Conservation (phyloP, 2,329 filamentous ascomycete species). For the Calonectria multiphialidica region DNA sequence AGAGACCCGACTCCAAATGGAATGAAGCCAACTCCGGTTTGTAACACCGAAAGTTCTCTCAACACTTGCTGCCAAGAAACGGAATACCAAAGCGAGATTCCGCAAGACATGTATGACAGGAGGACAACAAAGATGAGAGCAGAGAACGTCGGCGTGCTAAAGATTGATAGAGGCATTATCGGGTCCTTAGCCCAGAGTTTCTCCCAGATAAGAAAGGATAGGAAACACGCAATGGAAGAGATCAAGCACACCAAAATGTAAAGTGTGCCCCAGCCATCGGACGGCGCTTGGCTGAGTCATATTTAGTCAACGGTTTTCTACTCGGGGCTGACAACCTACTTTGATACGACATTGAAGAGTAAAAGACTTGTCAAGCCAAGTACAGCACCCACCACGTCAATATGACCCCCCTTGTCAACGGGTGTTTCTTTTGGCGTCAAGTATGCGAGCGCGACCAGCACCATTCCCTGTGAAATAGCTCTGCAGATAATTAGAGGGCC, state of each 20-base stretch:
- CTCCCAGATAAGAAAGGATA: constrained; percentile 56
- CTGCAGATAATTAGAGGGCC: neutral
- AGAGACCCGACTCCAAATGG: constrained; percentile 56
- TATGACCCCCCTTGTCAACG: constrained; percentile 39
- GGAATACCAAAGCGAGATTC: constrained; percentile 62
- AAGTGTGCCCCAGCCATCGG: constrained; percentile 57
- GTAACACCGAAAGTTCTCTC: constrained; percentile 53
- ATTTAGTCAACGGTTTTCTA: no score
- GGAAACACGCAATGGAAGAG: constrained; percentile 46
- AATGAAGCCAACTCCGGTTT: constrained; percentile 49
- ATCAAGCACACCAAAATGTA: constrained; percentile 56
- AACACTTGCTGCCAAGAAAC: constrained; percentile 58
- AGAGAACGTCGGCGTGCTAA: constrained; percentile 57
- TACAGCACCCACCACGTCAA: constrained; percentile 52
- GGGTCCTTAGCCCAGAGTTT: constrained; percentile 51
- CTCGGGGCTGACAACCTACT: constrained; percentile 46
- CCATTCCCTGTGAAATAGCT: neutral
- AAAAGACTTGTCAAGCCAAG: constrained; percentile 55
- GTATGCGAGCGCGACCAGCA: constrained; percentile 19
- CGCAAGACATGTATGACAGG: constrained; percentile 60
- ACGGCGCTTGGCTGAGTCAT: constrained; percentile 50
- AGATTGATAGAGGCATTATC: constrained; percentile 61
- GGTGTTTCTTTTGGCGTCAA: constrained; percentile 33
- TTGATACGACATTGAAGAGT: constrained; percentile 63
- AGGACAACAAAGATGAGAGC: constrained; percentile 57